Conservation (phyloP, 2,329 filamentous ascomycete genomes). For the Colletotrichum navitas region DNA sequence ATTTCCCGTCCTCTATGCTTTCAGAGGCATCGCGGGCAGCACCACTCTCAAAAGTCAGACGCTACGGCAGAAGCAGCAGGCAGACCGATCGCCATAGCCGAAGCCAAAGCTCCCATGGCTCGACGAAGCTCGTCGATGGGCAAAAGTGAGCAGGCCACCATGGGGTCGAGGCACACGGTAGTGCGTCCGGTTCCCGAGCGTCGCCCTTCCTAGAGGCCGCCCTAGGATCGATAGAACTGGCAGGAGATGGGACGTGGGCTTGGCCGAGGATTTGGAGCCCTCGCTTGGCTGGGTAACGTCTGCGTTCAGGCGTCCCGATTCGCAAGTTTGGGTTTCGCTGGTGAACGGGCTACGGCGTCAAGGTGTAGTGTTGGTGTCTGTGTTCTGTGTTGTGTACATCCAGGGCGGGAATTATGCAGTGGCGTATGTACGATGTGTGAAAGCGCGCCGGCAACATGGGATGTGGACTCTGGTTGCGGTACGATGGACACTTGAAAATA, state of each 20-base stretch:
- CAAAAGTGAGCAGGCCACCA: conserved; percentile 16
- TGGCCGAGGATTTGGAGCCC: conserved; percentile 5
- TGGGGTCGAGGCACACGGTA: conserved; percentile 24
- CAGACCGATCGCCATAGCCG: conserved; percentile 17
- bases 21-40: conserved; percentile 4
- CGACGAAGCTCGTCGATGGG: neutral
- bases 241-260: conserved; percentile 13
- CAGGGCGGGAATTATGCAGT: conserved; percentile 26
- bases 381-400: conserved; percentile 14
- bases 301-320: conserved; percentile 18
- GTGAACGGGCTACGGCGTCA: conserved; percentile 20
- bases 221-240: conserved; percentile 25
- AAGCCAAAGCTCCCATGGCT: conserved; percentile 23
- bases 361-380: conserved; percentile 18
- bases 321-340: conserved; percentile 21
- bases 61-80: conserved; percentile 15
- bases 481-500: neutral
- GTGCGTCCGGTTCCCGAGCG: conserved; percentile 16
- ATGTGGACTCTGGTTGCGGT: conserved; percentile 8
- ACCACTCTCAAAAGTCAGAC: conserved; percentile 7
- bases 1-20: conserved; percentile 1
- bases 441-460: conserved; percentile 8
- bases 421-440: conserved; percentile 8
- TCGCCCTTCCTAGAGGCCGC: conserved; percentile 13
- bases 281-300: conserved; percentile 21